Base-by-base conservation (phyloP, 495 filamentous ascomycete species). In the Penicillium malachiteum region DNA sequence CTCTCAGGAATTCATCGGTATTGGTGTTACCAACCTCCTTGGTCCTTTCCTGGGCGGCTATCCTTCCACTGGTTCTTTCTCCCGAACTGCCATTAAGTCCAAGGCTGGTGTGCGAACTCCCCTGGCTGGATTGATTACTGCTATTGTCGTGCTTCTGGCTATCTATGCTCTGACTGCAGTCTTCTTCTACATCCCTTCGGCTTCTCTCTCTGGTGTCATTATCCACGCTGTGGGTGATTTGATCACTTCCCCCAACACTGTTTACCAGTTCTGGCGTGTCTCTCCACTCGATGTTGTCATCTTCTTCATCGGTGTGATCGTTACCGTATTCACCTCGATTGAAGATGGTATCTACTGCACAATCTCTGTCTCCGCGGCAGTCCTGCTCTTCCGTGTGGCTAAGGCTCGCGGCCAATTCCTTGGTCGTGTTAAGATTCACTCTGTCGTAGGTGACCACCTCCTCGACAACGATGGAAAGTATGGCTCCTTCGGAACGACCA, bases 141-240 rank as follows among this genome's bases (percentile, higher is more conserved):
- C 89, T 0, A 16, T 87, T 13, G 84, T 98, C 8, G 94, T 98
- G 9, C 81, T 97, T 0, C 77, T 97, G n/a, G 92, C 94, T 54
- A 95, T 96, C 68, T 98, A 97, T 64, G 91, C 90, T 14, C 78
- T 97, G 14, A 85, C 95, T 4, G 86, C 89, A 6, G 84, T 98
- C 37, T 98, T 98, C 81, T 97, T 83, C 78, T 98, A 91, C 72
- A 97, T 98, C 59, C 91, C 94, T 3, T 87, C 81, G 55, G 85
- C 94, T 3, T 79, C 84, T 6, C 83, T 98, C n/a, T 81, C 95
- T 7, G 94, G 86, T 45, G 91, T 98, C 67, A 98, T 98, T 60
- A 97, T 98, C 66, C 94, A 98, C 66, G 94, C 95, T 17, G 94
- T 98, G 18, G 90, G 91, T 54, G 94, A 98, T 63, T 71, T 98